These are phyloP conservation scores for Medakamo hakoo DNA, from an alignment of 139 green algal genomes.

Conservation along the genomic window DNA sequence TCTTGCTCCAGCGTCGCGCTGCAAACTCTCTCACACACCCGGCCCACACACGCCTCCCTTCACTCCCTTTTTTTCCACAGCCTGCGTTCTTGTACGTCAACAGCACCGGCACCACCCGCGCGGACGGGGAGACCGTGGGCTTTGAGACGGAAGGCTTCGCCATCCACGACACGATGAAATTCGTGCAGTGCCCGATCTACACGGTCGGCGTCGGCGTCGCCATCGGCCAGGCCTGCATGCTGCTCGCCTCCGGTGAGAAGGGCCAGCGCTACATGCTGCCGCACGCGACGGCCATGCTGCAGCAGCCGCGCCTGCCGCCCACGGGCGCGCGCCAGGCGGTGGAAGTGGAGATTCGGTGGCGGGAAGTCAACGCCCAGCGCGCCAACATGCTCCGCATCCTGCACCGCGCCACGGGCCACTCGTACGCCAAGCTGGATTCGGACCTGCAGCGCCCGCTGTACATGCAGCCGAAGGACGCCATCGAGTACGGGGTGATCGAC, in stretches of 20 bases:
- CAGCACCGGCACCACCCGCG: slow-evolving; percentile 56
- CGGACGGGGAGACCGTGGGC: slow-evolving; percentile 59
- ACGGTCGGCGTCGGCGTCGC: slow-evolving; percentile 41
- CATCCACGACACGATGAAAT: slow-evolving; percentile 79
- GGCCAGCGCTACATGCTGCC: slow-evolving; percentile 74
- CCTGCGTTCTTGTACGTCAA: slow-evolving; percentile 99
- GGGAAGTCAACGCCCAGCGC: slow-evolving; percentile 63
- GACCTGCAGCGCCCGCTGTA: slow-evolving; percentile 92
- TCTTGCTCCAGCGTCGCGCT: no score
- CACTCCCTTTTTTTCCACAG: no score
- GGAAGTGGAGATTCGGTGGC: slow-evolving; percentile 94
- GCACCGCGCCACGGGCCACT: slow-evolving; percentile 68
- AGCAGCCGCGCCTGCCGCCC: slow-evolving; percentile 86
- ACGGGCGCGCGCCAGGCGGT: slow-evolving; percentile 75
- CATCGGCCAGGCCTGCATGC: slow-evolving; percentile 66
- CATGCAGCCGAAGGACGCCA: slow-evolving; percentile 74
- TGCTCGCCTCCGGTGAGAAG: slow-evolving; percentile 59
- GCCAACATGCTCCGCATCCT: slow-evolving; percentile 70
- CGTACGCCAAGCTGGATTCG: slow-evolving; percentile 77
- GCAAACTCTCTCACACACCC: no score
- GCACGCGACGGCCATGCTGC: slow-evolving; percentile 89
- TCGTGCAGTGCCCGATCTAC: slow-evolving; percentile 62
- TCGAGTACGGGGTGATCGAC: slow-evolving; percentile 91
- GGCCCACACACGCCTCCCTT: no score
- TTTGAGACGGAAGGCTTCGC: slow-evolving; percentile 92